Evolutionary conservation across 2,329 filamentous ascomycete species (phyloP), one percentile per base, ranked within the genome.

Genomic region (Aspergillus niger): DNA sequence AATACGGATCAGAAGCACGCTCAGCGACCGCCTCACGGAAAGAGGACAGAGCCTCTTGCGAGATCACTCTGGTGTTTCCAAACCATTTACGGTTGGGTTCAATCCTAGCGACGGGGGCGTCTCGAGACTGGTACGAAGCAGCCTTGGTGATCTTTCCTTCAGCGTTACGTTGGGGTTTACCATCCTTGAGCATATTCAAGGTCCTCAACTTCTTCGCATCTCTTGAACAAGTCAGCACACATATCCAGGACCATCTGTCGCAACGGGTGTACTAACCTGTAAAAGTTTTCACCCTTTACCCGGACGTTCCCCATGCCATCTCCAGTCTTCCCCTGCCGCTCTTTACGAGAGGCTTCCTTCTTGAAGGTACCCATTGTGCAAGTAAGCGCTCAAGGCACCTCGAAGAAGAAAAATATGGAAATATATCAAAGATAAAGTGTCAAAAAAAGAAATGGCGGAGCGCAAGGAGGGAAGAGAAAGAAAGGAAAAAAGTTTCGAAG

Each of bases 61-160:
- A 92, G 72, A 97, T 96, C 48, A 89, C 87, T 71, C 95, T 84
- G 36, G 94, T 97, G 77, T 97, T 97, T 71, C 89, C 91, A 80
- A 99, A 99, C 95, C 95, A 99, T 80, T 96, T 96, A 72, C 95
- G 86, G 80, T 98, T 96, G 53, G 95, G 95, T 81, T 98, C 94
- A 72, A 98, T 91, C 67, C 93, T 86, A 67, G 94, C 95, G 61
- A 85, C 86, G 50, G 94, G 93, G 22, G 89, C 80, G 38, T 97
- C 92, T 72, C 87, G 84, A 62, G 89, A 92, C 80, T 98, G 93
- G 79, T 87, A 97, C 15, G 86, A 84, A 52, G 92, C 92, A 65
- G 92, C 88, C 78, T 95, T 89, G 58, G 89, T 90, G 74, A 99
- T 90, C 70, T 94, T 88, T 71, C 95, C 95, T 11, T 85, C 81